Conservation (phyloP, 805 yeast species). For the Danielia reshetovae region DNA sequence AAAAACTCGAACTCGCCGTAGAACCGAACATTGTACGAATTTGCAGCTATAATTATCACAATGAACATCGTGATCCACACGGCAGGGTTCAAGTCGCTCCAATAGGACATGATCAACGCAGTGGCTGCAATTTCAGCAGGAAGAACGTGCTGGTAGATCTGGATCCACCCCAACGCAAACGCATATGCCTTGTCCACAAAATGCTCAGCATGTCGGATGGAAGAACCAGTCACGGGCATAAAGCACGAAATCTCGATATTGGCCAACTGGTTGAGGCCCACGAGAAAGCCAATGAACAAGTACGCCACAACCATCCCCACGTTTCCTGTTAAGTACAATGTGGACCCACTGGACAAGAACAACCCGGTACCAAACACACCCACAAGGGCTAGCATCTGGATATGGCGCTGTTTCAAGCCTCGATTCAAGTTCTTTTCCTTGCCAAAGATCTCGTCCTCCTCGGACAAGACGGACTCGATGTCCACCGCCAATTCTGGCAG, state of each 20-base stretch:
- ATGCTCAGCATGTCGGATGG: constrained; percentile 33
- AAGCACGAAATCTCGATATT: constrained; percentile 36
- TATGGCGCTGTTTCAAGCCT: constrained; percentile 1
- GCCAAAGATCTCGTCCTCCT: not conserved
- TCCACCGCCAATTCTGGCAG: not conserved
- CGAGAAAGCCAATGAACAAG: constrained; percentile 8
- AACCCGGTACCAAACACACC: constrained; percentile 17
- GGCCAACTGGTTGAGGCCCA: constrained; percentile 36
- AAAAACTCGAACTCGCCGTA: constrained; percentile 1
- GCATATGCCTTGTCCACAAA: constrained; percentile 40
- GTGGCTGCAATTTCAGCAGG: constrained; percentile 1
- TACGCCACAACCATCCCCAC: constrained; percentile 17
- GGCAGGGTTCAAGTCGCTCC: constrained; percentile 1
- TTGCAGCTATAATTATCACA: not conserved
- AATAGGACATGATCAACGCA: not conserved
- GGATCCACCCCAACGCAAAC: constrained; percentile 1
- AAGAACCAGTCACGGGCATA: constrained; percentile 35
- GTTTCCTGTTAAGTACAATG: constrained; percentile 18
- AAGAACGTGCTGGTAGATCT: not conserved
- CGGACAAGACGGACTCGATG: not conserved
- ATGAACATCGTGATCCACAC: constrained; percentile 1
- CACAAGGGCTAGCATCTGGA: constrained; percentile 2
- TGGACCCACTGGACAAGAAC: constrained; percentile 16
- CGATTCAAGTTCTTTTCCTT: not conserved
- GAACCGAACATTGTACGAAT: constrained; percentile 1